phyloP scores from a whole-genome alignment of 768 basidiomycete species.

The Megacollybia marginata region DNA sequence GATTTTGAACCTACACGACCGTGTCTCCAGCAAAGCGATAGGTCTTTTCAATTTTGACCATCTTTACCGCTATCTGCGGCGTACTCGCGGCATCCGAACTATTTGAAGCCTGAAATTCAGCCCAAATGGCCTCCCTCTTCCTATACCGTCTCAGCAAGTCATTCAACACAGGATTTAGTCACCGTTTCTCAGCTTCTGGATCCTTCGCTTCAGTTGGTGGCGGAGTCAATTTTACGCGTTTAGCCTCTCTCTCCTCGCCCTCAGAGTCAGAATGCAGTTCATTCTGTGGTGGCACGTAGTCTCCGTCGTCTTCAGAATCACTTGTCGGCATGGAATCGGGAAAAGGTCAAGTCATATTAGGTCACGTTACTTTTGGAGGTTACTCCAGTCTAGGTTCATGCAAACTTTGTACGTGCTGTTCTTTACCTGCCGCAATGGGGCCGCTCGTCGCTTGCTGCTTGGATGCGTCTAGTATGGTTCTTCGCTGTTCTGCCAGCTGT shows the following conservation, averaged over 20 bases:
- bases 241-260: slow-evolving; percentile 29
- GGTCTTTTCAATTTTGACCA: slow-evolving; percentile 61
- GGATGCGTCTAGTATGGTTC: too few relatives aligned
- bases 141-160: slow-evolving; percentile 24
- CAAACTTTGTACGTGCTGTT: too few relatives aligned
- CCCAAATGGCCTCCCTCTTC: slow-evolving; percentile 59
- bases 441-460: too few relatives aligned
- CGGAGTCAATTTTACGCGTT: slow-evolving; percentile 23
- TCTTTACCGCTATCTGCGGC: slow-evolving; percentile 21
- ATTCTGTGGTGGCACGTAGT: slow-evolving; percentile 55
- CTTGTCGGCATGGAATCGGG: too few relatives aligned
- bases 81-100: slow-evolving; percentile 16
- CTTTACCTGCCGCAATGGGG: too few relatives aligned
- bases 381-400: too few relatives aligned
- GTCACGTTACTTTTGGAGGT: too few relatives aligned
- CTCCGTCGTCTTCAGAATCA: slow-evolving; percentile 65
- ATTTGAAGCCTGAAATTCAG: slow-evolving; percentile 60
- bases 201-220: slow-evolving; percentile 23
- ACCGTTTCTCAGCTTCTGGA: slow-evolving; percentile 35
- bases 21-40: slow-evolving; percentile 76
- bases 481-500: too few relatives aligned
- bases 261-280: slow-evolving; percentile 29
- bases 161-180: slow-evolving; percentile 1
- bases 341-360: too few relatives aligned
- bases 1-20: slow-evolving; percentile 43